phyloP scores from a whole-genome alignment of 169 alveolate species.

The Cryptosporidium bovis region DNA sequence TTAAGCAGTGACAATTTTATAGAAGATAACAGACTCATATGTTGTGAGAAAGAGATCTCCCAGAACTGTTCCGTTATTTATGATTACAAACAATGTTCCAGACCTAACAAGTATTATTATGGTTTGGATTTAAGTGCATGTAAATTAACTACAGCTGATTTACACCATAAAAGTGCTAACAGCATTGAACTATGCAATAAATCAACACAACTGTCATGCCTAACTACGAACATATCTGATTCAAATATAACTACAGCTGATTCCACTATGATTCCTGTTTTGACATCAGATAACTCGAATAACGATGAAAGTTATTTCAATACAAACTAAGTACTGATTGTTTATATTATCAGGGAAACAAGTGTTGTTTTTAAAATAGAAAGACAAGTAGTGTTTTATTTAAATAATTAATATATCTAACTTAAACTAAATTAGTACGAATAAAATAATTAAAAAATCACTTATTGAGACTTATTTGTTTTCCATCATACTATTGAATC shows the following conservation, averaged over 20 bases:
- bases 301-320: conserved; percentile 26
- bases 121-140: not conserved
- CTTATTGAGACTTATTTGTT: no score
- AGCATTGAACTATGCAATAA: not conserved
- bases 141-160: not conserved
- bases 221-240: conserved; percentile 55
- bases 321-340: not conserved
- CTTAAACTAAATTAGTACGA: no score
- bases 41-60: not conserved
- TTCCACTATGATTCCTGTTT: conserved; percentile 43
- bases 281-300: conserved; percentile 63
- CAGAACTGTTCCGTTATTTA: not conserved
- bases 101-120: no score
- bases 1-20: not conserved
- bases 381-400: no score
- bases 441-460: no score
- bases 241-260: conserved; percentile 49
- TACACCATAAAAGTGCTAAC: not conserved
- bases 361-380: not conserved
- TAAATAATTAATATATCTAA: no score
- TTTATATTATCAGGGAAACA: no score
- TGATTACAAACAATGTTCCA: not conserved
- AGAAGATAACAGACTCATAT: not conserved
- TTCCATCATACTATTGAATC: no score
- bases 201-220: not conserved